Evolutionary conservation across 2,329 filamentous ascomycete species (phyloP), one percentile per base, ranked within the genome.

Genomic region (Colletotrichum kahawae): DNA sequence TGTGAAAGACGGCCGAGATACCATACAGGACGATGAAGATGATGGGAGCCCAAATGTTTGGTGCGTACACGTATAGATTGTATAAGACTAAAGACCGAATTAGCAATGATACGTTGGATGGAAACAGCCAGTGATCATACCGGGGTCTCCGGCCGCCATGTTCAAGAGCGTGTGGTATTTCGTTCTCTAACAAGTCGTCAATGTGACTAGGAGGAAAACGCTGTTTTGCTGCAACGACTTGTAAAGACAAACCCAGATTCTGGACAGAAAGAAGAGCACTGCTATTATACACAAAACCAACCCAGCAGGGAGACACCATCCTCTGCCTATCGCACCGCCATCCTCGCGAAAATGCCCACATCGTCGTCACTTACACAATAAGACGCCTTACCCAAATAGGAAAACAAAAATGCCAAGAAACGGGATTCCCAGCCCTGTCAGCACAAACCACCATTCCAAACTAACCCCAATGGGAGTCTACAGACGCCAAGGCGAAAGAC

Each of bases 21-120:
- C 82, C 81, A 72, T 89, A 90, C 1, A 88, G 78, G 18, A 88
- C 77, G 5, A 87, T 84, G 79, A 91, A 92, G 60, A 90, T 78
- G 24, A 91, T 85, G 0, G 90, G 89, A 1, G 89, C 89, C 6
- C 77, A 84, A 79, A 90, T 89, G 79, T 89, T 90, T 0, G 90
- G 90, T 14, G 86, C 86, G 76, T 91, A 92, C 77, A 87, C 38
- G 57, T 68, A 73, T 14, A 73, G 16, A n/a, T 57, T 73, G 56
- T 48, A 54, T 16, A 67, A 29, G 7, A 71, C 69, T 71, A 7
- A 7, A 7, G 13, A 2, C 5, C 16, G 14, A 1, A 6, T 69
- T 14, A 69, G 36, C 3, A 62, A 5, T 12, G 10, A 16, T 27
- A n/a, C 27, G 1, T 4, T 9, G 3, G 12, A 29, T 2, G 4